Percentiles rank a stretch among this genome's conserved stretches.
Conservation (phyloP, 2,329 filamentous ascomycete species). For the Colletotrichum siamense region DNA sequence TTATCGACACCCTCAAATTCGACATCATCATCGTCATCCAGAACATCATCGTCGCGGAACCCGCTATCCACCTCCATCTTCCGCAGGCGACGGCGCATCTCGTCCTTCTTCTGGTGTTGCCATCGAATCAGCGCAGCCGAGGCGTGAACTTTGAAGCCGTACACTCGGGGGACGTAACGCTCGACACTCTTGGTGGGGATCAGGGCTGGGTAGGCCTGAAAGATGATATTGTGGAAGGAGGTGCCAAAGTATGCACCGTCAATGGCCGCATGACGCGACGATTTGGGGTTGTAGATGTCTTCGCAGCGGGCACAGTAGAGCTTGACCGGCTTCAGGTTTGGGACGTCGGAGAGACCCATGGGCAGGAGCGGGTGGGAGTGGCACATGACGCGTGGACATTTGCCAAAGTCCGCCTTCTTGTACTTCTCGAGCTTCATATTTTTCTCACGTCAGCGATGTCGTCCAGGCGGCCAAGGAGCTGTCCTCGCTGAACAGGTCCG, state of each 20-base stretch:
- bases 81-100: conserved; percentile 79
- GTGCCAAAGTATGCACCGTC: conserved; percentile 98
- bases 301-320: conserved; percentile 97
- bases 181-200: conserved; percentile 85
- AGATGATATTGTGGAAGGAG: conserved; percentile 98
- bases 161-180: conserved; percentile 88
- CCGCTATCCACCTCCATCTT: conserved; percentile 78
- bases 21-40: conserved; percentile 60
- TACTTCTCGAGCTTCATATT: conserved; percentile 89
- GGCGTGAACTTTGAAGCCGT: conserved; percentile 95
- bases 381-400: conserved; percentile 96
- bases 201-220: conserved; percentile 94
- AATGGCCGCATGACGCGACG: conserved; percentile 90
- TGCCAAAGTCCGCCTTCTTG: conserved; percentile 97
- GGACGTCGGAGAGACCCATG: conserved; percentile 90
- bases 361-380: conserved; percentile 91
- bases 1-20: conserved; percentile 44
- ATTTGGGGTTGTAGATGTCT: conserved; percentile 99
- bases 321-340: conserved; percentile 89
- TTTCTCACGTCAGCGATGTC: not conserved
- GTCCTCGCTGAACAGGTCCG: not conserved
- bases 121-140: conserved; percentile 87
- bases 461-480: not conserved
- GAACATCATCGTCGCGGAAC: conserved; percentile 74
- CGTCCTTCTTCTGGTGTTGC: conserved; percentile 82